Conservation (phyloP, 345 rosid genomes). For the Abelmoschus esculentus region DNA sequence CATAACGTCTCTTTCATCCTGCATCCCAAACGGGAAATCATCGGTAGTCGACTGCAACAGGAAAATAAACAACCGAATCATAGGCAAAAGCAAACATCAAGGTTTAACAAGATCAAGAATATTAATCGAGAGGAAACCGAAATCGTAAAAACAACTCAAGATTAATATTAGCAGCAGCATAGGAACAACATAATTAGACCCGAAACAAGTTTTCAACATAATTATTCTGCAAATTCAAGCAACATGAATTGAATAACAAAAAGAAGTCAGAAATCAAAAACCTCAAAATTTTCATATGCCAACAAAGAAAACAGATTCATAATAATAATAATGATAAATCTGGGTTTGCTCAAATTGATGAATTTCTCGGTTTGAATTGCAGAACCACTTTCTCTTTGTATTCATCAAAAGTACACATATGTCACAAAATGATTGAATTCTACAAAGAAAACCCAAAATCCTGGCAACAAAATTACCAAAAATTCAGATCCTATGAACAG, state of each 20-base stretch:
- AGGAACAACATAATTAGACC: not conserved
- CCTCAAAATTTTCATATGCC: no score
- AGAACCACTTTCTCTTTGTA: not conserved
- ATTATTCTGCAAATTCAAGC: not conserved
- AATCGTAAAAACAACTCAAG: not conserved
- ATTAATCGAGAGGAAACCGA: not conserved
- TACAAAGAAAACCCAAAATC: not conserved
- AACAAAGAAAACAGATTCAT: no score
- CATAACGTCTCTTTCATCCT: conserved; percentile 64
- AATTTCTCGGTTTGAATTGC: not conserved
- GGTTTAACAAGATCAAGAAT: not conserved
- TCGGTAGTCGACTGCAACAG: not conserved
- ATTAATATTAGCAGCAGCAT: not conserved
- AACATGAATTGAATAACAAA: not conserved
- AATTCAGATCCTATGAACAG: not conserved
- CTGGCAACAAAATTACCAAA: not conserved
- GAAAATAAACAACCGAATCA: not conserved
- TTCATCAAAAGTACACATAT: not conserved
- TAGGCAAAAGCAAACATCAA: not conserved
- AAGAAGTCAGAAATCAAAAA: not conserved
- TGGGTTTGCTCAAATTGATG: not conserved
- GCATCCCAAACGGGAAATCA: conserved; percentile 15
- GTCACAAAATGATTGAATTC: not conserved
- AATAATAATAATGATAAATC: not conserved
- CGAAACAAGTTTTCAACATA: not conserved